Evolutionary conservation across 164 flowering plant species (phyloP), one percentile per base, ranked within the genome.

Genomic region (Hamamelis virginiana): DNA sequence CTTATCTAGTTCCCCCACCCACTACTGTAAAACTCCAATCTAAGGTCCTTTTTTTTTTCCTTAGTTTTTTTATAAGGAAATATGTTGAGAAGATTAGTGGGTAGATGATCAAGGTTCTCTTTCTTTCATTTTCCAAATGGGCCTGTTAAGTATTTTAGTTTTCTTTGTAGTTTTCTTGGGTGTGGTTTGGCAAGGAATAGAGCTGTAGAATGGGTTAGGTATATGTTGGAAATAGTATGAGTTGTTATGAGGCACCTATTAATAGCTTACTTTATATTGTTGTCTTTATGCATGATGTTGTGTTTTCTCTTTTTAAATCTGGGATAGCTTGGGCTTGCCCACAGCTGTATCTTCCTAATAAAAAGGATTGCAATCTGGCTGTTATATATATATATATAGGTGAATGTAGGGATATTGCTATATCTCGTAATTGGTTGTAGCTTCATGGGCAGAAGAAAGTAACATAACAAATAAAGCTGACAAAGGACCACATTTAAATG

Each of bases 231-330:
- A 65, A 69, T 55, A 57, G 61, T 26, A 18, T 61, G 28, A n/a
- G 53, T 69, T 69, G 66, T 55, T 60, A 47, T 65, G 65, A 69
- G 75, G 46, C 56, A 71, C 56, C 67, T 62, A 62, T 21, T 58
- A 51, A 10, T 48, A 66, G 51, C 51, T 44, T 53, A 41, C 50
- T 62, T 59, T 69, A 59, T 41, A 27, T 38, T 50, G 27, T 44
- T 23, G 8, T 69, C 53, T 15, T 50, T 45, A 15, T 53, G 53
- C 52, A 41, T 72, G 59, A 59, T 66, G 52, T n/a, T 59, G 26
- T 62, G 57, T 28, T 72, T 60, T 72, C 69, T 62, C 44, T 33
- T 55, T 26, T 38, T 8, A 51, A 51, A 9, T 60, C 25, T 28
- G 48, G 47, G 38, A n/a, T 18, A 9, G 26, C 5, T 5, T 23